phyloP scores from a whole-genome alignment of 768 basidiomycete species.

The Pleurotus eryngii region DNA sequence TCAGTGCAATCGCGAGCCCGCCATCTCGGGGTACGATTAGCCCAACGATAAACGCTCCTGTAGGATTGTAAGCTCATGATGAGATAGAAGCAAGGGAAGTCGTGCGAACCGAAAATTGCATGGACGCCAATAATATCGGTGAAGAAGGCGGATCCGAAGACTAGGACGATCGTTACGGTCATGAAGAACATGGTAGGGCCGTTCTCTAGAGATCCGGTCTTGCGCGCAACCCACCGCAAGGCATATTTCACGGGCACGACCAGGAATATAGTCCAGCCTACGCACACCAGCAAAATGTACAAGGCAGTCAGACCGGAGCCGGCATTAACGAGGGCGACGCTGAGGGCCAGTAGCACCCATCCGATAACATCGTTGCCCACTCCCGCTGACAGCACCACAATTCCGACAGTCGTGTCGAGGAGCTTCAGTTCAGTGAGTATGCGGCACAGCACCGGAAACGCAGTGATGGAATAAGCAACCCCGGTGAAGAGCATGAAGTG shows the following conservation, averaged over 20 bases:
- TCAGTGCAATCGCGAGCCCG: conserved; percentile 81
- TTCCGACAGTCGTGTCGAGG: conserved; percentile 87
- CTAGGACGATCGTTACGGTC: conserved; percentile 74
- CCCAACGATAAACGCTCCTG: conserved; percentile 80
- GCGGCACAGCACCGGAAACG: conserved; percentile 82
- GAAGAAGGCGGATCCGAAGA: conserved; percentile 89
- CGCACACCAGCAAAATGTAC: conserved; percentile 75
- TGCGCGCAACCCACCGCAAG: conserved; percentile 69
- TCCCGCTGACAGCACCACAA: conserved; percentile 90
- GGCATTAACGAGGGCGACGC: conserved; percentile 90
- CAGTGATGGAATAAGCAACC: conserved; percentile 86
- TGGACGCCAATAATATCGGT: conserved; percentile 92
- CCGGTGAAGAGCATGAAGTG: conserved; percentile 95
- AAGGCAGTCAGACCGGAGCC: conserved; percentile 79
- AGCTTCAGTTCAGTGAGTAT: conserved; percentile 90
- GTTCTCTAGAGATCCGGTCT: conserved; percentile 77
- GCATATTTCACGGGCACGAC: conserved; percentile 60
- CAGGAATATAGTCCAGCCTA: conserved; percentile 80
- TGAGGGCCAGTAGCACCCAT: conserved; percentile 87
- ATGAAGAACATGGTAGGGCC: conserved; percentile 89
- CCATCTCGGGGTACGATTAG: conserved; percentile 85
- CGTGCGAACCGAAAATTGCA: conserved; percentile 73
- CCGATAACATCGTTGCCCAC: conserved; percentile 87
- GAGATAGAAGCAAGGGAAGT: background rate
- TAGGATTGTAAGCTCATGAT: background rate